phyloP scores from a whole-genome alignment of 2,329 filamentous ascomycete genomes.

The Sporothrix curviconia region DNA sequence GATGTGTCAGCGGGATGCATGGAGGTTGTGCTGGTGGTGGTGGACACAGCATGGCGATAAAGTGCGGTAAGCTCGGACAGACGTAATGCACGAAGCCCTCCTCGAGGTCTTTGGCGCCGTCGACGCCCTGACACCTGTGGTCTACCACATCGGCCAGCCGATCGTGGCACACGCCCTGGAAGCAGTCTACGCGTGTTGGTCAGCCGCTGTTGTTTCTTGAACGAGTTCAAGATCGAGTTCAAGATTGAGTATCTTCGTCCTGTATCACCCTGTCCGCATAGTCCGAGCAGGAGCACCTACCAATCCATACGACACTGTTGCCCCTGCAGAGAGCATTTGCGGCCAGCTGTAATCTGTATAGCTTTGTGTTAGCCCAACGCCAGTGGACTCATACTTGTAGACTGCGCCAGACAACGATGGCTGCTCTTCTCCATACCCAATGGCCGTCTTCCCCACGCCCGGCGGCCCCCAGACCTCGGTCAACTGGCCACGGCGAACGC shows the following conservation, averaged over 20 bases:
- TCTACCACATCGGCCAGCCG: conserved; percentile 27
- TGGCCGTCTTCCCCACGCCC: conserved; percentile 74
- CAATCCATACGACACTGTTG: conserved; percentile 71
- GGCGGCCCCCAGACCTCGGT: conserved; percentile 85
- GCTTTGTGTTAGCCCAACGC: no score
- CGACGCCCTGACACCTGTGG: conserved; percentile 15
- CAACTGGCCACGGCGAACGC: conserved; percentile 68
- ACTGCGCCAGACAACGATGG: background rate
- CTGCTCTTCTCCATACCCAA: conserved; percentile 63
- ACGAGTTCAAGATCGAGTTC: no score
- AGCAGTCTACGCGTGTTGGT: conserved; percentile 36
- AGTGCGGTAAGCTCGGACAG: conserved; percentile 59
- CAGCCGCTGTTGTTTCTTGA: background rate
- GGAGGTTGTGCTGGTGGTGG: conserved; percentile 55
- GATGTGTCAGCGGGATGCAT: conserved; percentile 58
- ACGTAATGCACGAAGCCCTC: conserved; percentile 42
- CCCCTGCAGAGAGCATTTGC: conserved; percentile 55
- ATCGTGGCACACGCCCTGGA: conserved; percentile 36
- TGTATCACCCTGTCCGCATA: no score
- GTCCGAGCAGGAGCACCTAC: conserved; percentile 48
- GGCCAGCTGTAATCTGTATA: conserved; percentile 46
- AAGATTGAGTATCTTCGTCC: no score
- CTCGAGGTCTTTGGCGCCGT: conserved; percentile 21
- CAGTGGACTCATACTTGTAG: no score
- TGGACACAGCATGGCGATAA: conserved; percentile 66